Evolutionary conservation across 768 basidiomycete species (phyloP).

Genomic region (Lactarius sanguifluus): DNA sequence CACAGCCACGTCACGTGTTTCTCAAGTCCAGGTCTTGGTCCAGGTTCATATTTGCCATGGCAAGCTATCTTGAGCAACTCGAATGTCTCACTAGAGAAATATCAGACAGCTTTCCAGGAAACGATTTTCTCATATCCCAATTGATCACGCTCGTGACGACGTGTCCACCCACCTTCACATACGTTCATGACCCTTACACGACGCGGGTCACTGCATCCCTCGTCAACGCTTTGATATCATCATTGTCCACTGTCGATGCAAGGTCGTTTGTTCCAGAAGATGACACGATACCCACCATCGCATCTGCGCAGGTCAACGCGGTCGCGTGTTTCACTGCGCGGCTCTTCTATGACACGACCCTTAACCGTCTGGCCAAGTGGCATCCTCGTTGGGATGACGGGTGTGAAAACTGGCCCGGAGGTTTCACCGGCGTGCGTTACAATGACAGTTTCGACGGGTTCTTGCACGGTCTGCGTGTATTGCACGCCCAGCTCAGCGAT

Average conservation of each 20-base stretch:
- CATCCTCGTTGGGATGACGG: conserved; percentile 58
- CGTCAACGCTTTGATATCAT: conserved; percentile 41
- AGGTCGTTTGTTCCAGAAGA: neutral
- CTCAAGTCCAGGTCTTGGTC: neutral
- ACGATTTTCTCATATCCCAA: conserved; percentile 29
- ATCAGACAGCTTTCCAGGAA: conserved; percentile 31
- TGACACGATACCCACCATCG: conserved; percentile 33
- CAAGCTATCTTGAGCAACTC: conserved; percentile 25
- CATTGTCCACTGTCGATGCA: conserved; percentile 26
- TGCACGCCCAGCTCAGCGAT: conserved; percentile 33
- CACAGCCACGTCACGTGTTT: conserved; percentile 13
- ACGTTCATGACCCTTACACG: conserved; percentile 58
- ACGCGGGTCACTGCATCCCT: conserved; percentile 47
- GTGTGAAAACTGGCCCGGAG: conserved; percentile 55
- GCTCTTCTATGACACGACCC: conserved; percentile 62
- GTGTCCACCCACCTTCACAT: conserved; percentile 63
- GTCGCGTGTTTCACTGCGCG: conserved; percentile 60
- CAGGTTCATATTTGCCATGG: conserved; percentile 2
- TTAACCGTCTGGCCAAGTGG: conserved; percentile 62
- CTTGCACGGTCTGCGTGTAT: conserved; percentile 58
- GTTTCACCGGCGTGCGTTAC: conserved; percentile 45
- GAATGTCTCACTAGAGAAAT: conserved; percentile 23
- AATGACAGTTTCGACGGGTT: conserved; percentile 70
- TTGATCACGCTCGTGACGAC: conserved; percentile 37
- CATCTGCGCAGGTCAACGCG: conserved; percentile 52